Percentiles rank a stretch among this genome's conserved stretches.
These are phyloP conservation scores for Penicillium longicatenatum DNA, from an alignment of 495 filamentous ascomycete species.

Conservation along the genomic window DNA sequence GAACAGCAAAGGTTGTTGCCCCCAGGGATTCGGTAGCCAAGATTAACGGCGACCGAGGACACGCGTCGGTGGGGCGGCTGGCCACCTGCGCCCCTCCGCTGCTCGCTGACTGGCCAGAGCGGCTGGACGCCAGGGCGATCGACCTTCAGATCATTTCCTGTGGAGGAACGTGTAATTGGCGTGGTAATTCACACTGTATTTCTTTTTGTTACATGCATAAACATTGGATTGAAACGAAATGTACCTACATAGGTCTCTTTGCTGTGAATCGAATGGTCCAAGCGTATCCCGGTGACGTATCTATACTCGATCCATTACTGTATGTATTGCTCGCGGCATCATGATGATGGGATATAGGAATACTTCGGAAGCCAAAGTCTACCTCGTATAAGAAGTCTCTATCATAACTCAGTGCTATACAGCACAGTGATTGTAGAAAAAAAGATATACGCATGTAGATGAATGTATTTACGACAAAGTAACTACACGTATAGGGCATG, in stretches of 20 bases:
- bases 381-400: too few species aligned
- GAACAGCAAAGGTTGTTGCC: too few species aligned
- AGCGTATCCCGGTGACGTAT: conserved; percentile 14
- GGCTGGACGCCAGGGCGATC: conserved; percentile 28
- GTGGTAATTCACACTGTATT: not conserved
- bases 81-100: conserved; percentile 18
- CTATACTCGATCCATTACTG: conserved; percentile 9
- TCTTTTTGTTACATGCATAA: not conserved
- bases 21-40: not conserved
- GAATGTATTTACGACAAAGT: not conserved
- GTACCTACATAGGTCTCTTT: not conserved
- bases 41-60: conserved; percentile 14
- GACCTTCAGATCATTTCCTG: conserved; percentile 29
- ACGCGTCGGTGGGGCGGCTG: conserved; percentile 29
- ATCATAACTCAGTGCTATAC: not conserved
- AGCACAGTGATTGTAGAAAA: not conserved
- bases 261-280: not conserved
- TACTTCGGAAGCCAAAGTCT: not conserved
- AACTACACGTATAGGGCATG: not conserved
- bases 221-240: not conserved
- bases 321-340: conserved; percentile 6
- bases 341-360: conserved; percentile 15
- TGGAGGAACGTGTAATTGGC: not conserved
- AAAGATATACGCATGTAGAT: not conserved
- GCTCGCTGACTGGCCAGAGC: conserved; percentile 22